phyloP scores from a whole-genome alignment of 202 grass and related monocot genomes.

The Panicum virgatum region DNA sequence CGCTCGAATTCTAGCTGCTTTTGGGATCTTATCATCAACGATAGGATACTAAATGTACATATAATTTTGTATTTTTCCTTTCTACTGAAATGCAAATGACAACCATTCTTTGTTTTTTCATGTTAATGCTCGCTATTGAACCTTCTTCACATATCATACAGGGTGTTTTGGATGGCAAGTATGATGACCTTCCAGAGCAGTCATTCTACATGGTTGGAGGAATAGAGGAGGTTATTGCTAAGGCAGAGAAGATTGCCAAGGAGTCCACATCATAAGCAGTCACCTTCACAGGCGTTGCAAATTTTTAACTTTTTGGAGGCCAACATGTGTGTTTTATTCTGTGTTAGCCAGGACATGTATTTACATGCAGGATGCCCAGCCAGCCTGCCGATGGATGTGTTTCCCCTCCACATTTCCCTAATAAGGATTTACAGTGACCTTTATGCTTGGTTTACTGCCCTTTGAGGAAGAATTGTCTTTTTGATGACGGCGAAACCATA shows the following conservation, averaged over 20 bases:
- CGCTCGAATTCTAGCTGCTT: not conserved
- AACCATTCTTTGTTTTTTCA: not conserved
- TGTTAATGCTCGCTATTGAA: not conserved
- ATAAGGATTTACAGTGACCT: slow-evolving; percentile 53
- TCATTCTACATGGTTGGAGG: slow-evolving; percentile 97
- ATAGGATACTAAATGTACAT: not conserved
- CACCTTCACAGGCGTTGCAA: slow-evolving; percentile 23
- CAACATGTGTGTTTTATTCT: slow-evolving; percentile 49
- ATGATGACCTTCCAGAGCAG: slow-evolving; percentile 85
- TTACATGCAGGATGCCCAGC: slow-evolving; percentile 47
- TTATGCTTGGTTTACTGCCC: slow-evolving; percentile 38
- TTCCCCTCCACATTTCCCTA: slow-evolving; percentile 23
- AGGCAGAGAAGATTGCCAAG: slow-evolving; percentile 93
- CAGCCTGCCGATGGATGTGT: slow-evolving; percentile 48
- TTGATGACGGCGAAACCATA: slow-evolving; percentile 22
- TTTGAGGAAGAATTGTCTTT: slow-evolving; percentile 37
- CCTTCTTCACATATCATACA: slow-evolving; percentile 28
- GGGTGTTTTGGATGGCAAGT: slow-evolving; percentile 92
- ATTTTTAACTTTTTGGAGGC: slow-evolving; percentile 46
- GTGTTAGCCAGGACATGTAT: slow-evolving; percentile 52
- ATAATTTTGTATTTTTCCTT: not conserved
- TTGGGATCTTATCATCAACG: not conserved
- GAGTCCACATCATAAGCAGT: slow-evolving; percentile 60
- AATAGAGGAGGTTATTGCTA: slow-evolving; percentile 91
- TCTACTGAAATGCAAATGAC: not conserved